These are phyloP conservation scores for Populus ilicifolia DNA, from an alignment of 345 rosid species.

Conservation along the genomic window DNA sequence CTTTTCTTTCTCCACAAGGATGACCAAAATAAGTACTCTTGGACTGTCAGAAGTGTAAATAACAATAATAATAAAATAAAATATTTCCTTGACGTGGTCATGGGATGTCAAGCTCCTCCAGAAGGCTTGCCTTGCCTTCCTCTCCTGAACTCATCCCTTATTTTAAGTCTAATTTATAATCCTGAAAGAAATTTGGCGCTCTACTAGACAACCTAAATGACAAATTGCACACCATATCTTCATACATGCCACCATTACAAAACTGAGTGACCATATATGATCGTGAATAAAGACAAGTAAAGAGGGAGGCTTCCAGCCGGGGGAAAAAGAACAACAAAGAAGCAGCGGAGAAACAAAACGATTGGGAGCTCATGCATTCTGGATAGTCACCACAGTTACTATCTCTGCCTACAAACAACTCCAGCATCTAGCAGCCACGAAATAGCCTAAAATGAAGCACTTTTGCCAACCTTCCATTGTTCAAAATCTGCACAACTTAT, in stretches of 20 bases:
- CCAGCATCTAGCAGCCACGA: background rate
- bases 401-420: background rate
- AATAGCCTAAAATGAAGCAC: constrained; percentile 5
- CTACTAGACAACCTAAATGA: too few species aligned
- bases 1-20: too few species aligned
- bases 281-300: background rate
- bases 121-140: background rate
- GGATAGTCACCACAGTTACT: background rate
- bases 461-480: constrained; percentile 43
- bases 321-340: background rate
- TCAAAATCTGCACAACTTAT: constrained; percentile 43
- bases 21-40: too few species aligned
- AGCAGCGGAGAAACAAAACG: background rate
- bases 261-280: background rate
- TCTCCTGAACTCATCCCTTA: background rate
- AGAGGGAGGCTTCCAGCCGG: background rate
- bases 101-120: too few species aligned
- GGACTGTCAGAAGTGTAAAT: too few species aligned
- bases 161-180: background rate
- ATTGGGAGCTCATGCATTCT: background rate
- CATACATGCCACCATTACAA: background rate
- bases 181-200: background rate
- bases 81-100: too few species aligned
- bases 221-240: background rate
- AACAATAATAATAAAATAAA: too few species aligned